Conservation (phyloP, 192 early-diverging fungal genomes). For the Lobosporangium transversale region DNA sequence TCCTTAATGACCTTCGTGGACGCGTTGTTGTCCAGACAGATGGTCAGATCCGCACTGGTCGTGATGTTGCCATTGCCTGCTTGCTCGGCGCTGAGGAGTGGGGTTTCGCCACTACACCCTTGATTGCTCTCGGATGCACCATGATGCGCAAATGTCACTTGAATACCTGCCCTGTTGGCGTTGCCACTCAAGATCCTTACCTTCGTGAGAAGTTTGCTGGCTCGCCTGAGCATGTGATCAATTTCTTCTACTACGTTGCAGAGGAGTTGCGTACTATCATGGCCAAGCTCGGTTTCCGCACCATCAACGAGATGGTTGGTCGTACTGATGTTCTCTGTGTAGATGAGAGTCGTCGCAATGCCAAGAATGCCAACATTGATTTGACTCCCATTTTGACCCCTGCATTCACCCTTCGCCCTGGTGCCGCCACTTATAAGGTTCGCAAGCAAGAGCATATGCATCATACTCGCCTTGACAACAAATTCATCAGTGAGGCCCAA, state of each 20-base stretch:
- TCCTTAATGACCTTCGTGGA: slow-evolving; percentile 95
- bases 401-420: slow-evolving; percentile 85
- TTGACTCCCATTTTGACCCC: slow-evolving; percentile 89
- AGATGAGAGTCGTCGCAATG: slow-evolving; percentile 75
- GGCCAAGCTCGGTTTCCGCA: slow-evolving; percentile 93
- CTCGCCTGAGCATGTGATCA: slow-evolving; percentile 95
- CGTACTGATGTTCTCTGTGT: slow-evolving; percentile 86
- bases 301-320: slow-evolving; percentile 97
- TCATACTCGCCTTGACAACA: slow-evolving; percentile 87
- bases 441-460: slow-evolving; percentile 90
- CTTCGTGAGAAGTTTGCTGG: slow-evolving; percentile 96
- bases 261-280: slow-evolving; percentile 94
- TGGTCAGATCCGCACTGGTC: slow-evolving; percentile 97
- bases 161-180: slow-evolving; percentile 97
- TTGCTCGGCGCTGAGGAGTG: slow-evolving; percentile 98
- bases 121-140: slow-evolving; percentile 96
- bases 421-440: slow-evolving; percentile 85
- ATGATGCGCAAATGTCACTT: slow-evolving; percentile 94
- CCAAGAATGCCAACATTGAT: slow-evolving; percentile 90
- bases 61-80: slow-evolving; percentile 97
- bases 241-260: slow-evolving; percentile 98
- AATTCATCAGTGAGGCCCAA: slow-evolving; percentile 84
- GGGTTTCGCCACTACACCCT: slow-evolving; percentile 98
- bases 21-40: slow-evolving; percentile 97
- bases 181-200: slow-evolving; percentile 96